Base-by-base conservation (phyloP, 768 basidiomycete species). In the Plicaturopsis crispa region DNA sequence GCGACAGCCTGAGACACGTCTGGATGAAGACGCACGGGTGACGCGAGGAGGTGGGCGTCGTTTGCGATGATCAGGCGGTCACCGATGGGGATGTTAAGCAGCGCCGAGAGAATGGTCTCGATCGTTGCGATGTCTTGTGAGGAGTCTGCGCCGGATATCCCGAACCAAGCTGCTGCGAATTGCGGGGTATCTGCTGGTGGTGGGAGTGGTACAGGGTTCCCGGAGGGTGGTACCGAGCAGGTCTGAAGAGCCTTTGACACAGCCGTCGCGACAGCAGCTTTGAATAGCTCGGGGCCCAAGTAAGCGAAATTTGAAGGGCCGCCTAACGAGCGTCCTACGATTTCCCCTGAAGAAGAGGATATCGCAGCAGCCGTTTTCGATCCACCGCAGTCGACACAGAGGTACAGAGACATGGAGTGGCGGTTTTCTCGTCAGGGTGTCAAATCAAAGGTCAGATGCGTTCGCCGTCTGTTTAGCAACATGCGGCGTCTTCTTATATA, bases 271-370 rank as follows among this genome's bases (percentile, higher is more conserved):
- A 90, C 65, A 5, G 75, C 69, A 3, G 57, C 48, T 32, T 72
- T 63, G 61, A 87, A 88, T 24, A 62, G 69, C n/a, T 70, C 59
- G 13, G 75, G 51, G 22, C 80, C 69, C 50, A 89, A 77, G 61
- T 87, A 87, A 17, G 86, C 72, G 59, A 85, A 85, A 60, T 94
- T 94, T 48, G 89, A 90, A 1, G 86, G 84, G 2, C 87, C 87
- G 6, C 78, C 78, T 13, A 66, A 56, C 2, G 77, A 85, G 31
- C 82, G 78, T 1, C 79, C 80, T 31, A 87, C 41, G 48, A 88
- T 70, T 4, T 61, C 58, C 45, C 87, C 84, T 2, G 66, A 46
- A 14, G 53, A 47, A 52, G 80, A 67, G 43, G 69, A 68, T 55
- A 93, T 75, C 42, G 74, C 84, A 5, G 73, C 84, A 19, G 82